A percentile compares a stretch with the other conserved stretches of the same genome.
Conservation (phyloP, 495 filamentous ascomycete species). For the Talaromyces stipitatus region DNA sequence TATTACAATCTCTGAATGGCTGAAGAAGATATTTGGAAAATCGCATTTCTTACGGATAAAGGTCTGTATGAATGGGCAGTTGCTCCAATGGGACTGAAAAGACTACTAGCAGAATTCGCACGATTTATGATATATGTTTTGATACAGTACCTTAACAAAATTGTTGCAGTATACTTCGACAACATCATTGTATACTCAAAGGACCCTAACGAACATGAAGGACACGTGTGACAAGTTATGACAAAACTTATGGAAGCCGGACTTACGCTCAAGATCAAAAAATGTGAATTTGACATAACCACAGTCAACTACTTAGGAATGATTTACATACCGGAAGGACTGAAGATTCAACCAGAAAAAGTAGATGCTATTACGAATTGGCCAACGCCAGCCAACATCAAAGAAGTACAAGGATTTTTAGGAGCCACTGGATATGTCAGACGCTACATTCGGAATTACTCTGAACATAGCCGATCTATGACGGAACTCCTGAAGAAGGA, state of each 20-base stretch:
- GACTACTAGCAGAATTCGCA: slow-evolving; percentile 11
- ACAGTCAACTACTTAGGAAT: slow-evolving; percentile 10
- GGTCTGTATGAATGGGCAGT: slow-evolving; percentile 12
- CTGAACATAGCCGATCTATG: background rate
- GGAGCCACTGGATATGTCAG: slow-evolving; percentile 12
- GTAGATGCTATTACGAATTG: slow-evolving; percentile 7
- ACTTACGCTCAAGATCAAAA: slow-evolving; percentile 9
- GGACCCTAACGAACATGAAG: slow-evolving; percentile 4
- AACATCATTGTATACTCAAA: slow-evolving; percentile 12
- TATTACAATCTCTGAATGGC: slow-evolving; percentile 13
- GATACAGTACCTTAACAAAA: slow-evolving; percentile 9
- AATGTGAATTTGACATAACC: slow-evolving; percentile 11
- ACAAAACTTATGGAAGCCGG: slow-evolving; percentile 2
- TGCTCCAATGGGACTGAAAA: slow-evolving; percentile 13
- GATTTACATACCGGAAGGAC: too few species aligned
- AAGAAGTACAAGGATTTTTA: slow-evolving; percentile 10
- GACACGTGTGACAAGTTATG: slow-evolving; percentile 7
- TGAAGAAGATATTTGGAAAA: slow-evolving; percentile 12
- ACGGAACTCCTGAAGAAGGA: slow-evolving; percentile 9
- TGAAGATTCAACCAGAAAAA: slow-evolving; percentile 10
- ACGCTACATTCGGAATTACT: slow-evolving; percentile 9
- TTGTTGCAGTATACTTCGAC: slow-evolving; percentile 10
- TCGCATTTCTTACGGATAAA: slow-evolving; percentile 12
- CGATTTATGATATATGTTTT: slow-evolving; percentile 9
- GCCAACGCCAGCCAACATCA: slow-evolving; percentile 6